Evolutionary conservation across 305 asterid species (phyloP), one percentile per base, ranked within the genome.

Genomic region (Fraxinus xanthoxyloides): DNA sequence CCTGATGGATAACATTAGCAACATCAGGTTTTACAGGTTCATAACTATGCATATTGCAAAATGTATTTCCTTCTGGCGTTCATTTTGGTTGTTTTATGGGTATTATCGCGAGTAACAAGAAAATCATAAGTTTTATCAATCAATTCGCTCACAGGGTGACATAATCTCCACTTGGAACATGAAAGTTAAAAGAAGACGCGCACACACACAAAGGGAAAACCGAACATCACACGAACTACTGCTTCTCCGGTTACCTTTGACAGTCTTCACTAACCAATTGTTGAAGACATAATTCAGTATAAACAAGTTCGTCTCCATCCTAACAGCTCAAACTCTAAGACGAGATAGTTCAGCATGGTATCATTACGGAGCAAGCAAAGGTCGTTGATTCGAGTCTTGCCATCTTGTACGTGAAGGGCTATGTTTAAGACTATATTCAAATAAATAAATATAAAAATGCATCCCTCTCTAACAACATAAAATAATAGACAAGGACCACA

Each of bases 1-100:
- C 97, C 99, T 93, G 88, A 77, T 24, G 31, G 72, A 46, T 54
- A 76, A 67, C 5, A 28, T 12, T 61, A 7, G 15, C 72, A 21
- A 61, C 32, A 61, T 21, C 70, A 61, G 32, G 32, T 9, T 61
- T 23, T 21, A 9, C 72, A 61, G 32, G 4, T 23, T 61, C 31
- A 23, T 24, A 2, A 21, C 12, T 23, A 23, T 23, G 72, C 72
- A 9, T 17, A 61, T 8, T 61, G 72, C 72, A 21, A 0, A 23
- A 61, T 21, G 72, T 61, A 21, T 61, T 61, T 51, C 61, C 61
- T 17, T 61, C 72, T 61, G 31, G 6, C 15, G 26, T 61, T 21
- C 31, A 61, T 21, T 23, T 61, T 21, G 72, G 4, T 59, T 7
- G 12, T 21, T 65, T 9, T 10, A 63, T 4, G 4, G 5, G 72